Conservation (phyloP, 2,329 filamentous ascomycete genomes). For the Mycocentrospora acerina region DNA sequence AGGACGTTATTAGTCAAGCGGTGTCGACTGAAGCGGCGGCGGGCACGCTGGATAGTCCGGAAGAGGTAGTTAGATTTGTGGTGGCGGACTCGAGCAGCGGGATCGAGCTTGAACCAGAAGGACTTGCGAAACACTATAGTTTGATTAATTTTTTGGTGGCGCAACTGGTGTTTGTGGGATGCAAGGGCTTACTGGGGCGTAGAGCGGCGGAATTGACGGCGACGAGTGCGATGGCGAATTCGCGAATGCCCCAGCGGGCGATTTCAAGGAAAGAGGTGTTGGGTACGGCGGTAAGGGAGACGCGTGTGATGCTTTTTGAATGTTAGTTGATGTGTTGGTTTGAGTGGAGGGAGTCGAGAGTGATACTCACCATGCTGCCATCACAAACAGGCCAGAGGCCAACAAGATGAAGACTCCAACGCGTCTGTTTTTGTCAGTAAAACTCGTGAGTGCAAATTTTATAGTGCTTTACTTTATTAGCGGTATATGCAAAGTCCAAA, state of each 20-base stretch:
- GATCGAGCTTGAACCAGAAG: conserved; percentile 1
- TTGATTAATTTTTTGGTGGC: too few relatives aligned
- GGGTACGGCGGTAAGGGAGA: conserved; percentile 11
- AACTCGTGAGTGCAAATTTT: not conserved
- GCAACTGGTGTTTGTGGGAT: too few relatives aligned
- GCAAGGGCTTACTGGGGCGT: conserved; percentile 12
- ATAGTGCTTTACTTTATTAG: conserved; percentile 4
- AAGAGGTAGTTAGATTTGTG: conserved; percentile 3
- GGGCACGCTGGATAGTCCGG: not conserved
- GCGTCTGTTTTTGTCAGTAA: conserved; percentile 1
- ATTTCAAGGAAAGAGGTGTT: conserved; percentile 12
- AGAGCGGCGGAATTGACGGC: conserved; percentile 14
- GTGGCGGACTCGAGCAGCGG: not conserved
- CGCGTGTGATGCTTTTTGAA: conserved; percentile 8
- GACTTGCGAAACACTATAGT: conserved; percentile 7
- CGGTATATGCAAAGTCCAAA: conserved; percentile 14
- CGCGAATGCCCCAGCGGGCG: conserved; percentile 14
- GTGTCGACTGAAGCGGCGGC: not conserved
- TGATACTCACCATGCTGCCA: conserved; percentile 7
- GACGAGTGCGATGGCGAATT: conserved; percentile 12
- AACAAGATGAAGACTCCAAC: conserved; percentile 10
- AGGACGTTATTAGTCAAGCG: not conserved
- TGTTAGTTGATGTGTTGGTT: not conserved
- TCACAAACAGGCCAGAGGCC: conserved; percentile 13
- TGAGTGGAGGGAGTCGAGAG: not conserved